phyloP scores from a whole-genome alignment of 805 yeast genomes.

The Hanseniaspora clermontiae region DNA sequence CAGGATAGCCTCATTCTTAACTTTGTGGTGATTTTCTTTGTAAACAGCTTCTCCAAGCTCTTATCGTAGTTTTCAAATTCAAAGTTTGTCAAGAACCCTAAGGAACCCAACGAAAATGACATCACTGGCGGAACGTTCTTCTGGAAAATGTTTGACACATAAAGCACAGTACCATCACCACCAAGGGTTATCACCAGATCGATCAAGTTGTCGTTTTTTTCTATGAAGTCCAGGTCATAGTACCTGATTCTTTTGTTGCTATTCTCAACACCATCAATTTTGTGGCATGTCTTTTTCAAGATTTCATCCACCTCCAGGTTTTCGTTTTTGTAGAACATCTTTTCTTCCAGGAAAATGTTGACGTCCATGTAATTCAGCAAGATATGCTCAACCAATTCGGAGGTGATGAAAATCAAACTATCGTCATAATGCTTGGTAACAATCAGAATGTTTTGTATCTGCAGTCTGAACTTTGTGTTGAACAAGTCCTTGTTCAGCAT shows the following conservation, averaged over 20 bases:
- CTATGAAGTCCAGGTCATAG: constrained; percentile 56
- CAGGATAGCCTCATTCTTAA: constrained; percentile 82
- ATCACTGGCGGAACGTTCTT: constrained; percentile 81
- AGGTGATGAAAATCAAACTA: constrained; percentile 57
- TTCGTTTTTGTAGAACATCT: constrained; percentile 41
- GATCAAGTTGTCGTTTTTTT: constrained; percentile 32
- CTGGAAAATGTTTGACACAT: constrained; percentile 78
- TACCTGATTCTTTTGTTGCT: constrained; percentile 29
- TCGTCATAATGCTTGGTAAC: constrained; percentile 87
- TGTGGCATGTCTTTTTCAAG: constrained; percentile 26
- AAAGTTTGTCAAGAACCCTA: constrained; percentile 86
- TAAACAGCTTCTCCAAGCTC: constrained; percentile 44
- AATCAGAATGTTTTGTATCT: constrained; percentile 58
- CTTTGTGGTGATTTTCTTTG: constrained; percentile 62
- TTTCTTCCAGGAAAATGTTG: constrained; percentile 61
- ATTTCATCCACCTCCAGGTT: constrained; percentile 52
- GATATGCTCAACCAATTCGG: constrained; percentile 72
- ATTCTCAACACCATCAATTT: not conserved
- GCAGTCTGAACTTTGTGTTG: constrained; percentile 58
- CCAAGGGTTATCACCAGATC: constrained; percentile 84
- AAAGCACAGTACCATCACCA: constrained; percentile 92
- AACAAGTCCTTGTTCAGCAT: constrained; percentile 58
- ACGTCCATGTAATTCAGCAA: constrained; percentile 31
- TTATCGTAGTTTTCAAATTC: constrained; percentile 59
- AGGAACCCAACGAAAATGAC: constrained; percentile 76